Base-by-base conservation (phyloP, 164 flowering plant genomes). In the Protea cynaroides region DNA sequence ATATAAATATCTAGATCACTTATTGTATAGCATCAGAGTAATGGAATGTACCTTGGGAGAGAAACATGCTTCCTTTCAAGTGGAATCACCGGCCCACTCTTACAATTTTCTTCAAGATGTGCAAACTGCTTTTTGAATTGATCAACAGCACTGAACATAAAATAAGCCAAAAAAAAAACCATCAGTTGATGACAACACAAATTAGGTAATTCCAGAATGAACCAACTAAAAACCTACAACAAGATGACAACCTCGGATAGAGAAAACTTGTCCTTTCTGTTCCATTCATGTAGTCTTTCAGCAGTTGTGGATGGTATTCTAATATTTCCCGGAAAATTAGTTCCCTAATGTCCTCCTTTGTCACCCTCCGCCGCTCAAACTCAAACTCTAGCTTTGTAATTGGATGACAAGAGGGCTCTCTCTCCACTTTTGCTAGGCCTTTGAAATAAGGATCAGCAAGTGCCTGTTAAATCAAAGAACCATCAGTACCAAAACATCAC, bases 361-460 rank as follows among this genome's bases (percentile, higher is more conserved):
- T 84, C 18, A 85, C 86, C 66, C 88, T 81, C 56, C 92, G 72
- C 73, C 95, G 86, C 81, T 92, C 98, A 80, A 92, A 92, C 69
- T 92, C 98, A 70, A 92, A 92, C 73, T 92, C 98, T 77, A 92
- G 76, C 68, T 89, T 92, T 47, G 89, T 73, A 52, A 89, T 86
- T 49, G 92, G 96, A 59, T 83, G 96, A 67, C 92, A 83, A n/a
- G 94, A 89, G 25, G 96, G 98, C 71, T 92, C 98, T 63, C 96
- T 82, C 68, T 92, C 96, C 53, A 84, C 86, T 68, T 77, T 89
- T 14, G 96, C 74, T 61, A 92, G 75, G 65, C 96, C 96, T 72
- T 85, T 86, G 66, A 91, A 92, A 71, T 92, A 92, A 58, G 97
- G 94, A 81, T 92, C 89, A 54, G 89, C 95, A 43, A 92, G 66